Evolutionary conservation across 768 basidiomycete species (phyloP).

Genomic region (Tremella fuciformis): DNA sequence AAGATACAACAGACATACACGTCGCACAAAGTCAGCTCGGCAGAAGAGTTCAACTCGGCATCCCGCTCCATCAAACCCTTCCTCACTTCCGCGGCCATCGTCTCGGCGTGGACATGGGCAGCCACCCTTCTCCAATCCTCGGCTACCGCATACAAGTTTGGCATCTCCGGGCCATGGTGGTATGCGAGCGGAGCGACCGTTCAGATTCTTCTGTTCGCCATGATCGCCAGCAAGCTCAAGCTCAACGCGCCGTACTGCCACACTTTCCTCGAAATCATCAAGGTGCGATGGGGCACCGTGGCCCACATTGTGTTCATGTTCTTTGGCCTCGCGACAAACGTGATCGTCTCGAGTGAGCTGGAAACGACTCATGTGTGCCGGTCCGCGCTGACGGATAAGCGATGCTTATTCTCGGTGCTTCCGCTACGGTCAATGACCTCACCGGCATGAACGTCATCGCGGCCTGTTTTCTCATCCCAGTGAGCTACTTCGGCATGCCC

Average conservation of each 20-base stretch:
- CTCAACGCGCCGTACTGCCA: constrained; percentile 67
- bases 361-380: too few relatives aligned
- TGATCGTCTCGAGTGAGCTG: constrained; percentile 67
- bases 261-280: constrained; percentile 78
- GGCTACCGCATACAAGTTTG: constrained; percentile 67
- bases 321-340: constrained; percentile 84
- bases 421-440: constrained; percentile 80
- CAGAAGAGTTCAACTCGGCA: constrained; percentile 59
- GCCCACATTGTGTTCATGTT: constrained; percentile 85
- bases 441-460: constrained; percentile 89
- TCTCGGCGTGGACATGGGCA: constrained; percentile 78
- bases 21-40: constrained; percentile 63
- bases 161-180: constrained; percentile 73
- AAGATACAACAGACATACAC: constrained; percentile 82
- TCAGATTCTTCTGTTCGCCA: constrained; percentile 81
- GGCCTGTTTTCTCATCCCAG: constrained; percentile 69
- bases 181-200: constrained; percentile 86
- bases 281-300: constrained; percentile 65
- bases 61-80: constrained; percentile 73
- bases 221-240: constrained; percentile 88
- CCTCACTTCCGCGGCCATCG: constrained; percentile 86
- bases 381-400: constrained; percentile 14
- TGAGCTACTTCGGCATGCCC: too few relatives aligned
- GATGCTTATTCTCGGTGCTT: constrained; percentile 55
- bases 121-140: constrained; percentile 47